Base-by-base conservation (phyloP, 768 basidiomycete species). In the Cystofilobasidium bisporidii region DNA sequence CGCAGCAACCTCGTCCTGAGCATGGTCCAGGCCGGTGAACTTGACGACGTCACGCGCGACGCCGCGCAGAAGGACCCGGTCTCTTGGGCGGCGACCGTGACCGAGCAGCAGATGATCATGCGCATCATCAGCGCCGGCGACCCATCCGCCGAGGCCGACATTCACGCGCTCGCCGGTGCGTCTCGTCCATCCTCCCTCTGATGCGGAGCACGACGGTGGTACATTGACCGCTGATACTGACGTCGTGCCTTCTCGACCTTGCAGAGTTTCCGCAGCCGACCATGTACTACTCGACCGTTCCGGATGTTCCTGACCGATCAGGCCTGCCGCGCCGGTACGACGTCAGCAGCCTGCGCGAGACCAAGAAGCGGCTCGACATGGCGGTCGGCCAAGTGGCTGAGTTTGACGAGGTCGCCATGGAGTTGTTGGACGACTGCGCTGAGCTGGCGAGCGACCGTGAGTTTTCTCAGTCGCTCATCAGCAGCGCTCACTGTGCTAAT, bases 271-370 rank as follows among this genome's bases (percentile, higher is more conserved):
- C 93, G 22, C 88, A 89, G 56, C 90, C 91, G 12, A 89, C 86
- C 8, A 91, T 90, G 83, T 99, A 99, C 78, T 98, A 97, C 78
- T 91, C 92, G 26, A 87, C 89, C 38, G 96, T 99, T 66, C 96
- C 96, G 15, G 80, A 87, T 64, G 87, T 91, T 32, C 86, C 88
- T 40, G 91, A 93, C 76, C 81, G 90, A 71, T 83, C 85, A 28
- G 84, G 88, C 75, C 26, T 32, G 17, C 89, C 85, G 77, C 84
- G 91, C 71, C 86, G 89, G 55, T 92, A 90, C 87, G 96, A 99
- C 76, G 88, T 92, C 22, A 86, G 91, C 22, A 87, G 90, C 73
- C 81, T 99, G 73, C 87, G 94, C 55, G 96, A 99, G 71, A 82
- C 98, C 67, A 86, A 94, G 71, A 97, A 96, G 79, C 83, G 89